These are phyloP conservation scores for Candida nonsorbophila DNA, from an alignment of 805 yeast genomes.

Conservation along the genomic window DNA sequence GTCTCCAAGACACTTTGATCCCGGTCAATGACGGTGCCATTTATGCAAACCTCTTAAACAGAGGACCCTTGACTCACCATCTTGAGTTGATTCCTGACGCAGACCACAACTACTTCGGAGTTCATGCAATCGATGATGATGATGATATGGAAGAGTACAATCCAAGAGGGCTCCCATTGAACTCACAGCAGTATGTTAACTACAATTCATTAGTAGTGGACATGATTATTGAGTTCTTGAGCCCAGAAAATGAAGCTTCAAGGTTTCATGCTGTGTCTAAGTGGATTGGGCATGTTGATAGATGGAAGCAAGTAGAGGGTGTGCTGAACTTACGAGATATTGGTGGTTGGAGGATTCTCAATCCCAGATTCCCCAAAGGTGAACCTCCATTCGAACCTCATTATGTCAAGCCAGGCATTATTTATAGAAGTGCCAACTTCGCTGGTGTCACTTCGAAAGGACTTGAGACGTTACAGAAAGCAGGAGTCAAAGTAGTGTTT, in stretches of 20 bases:
- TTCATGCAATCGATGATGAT: slow-evolving; percentile 27
- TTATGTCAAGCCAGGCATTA: slow-evolving; percentile 47
- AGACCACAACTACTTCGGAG: slow-evolving; percentile 77
- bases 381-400: slow-evolving; percentile 12
- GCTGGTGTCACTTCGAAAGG: slow-evolving; percentile 51
- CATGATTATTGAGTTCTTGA: slow-evolving; percentile 43
- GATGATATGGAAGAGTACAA: slow-evolving; percentile 25
- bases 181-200: slow-evolving; percentile 43
- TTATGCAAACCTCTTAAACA: slow-evolving; percentile 53
- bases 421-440: slow-evolving; percentile 64
- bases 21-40: slow-evolving; percentile 57
- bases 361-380: slow-evolving; percentile 17
- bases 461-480: slow-evolving; percentile 24
- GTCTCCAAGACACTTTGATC: slow-evolving; percentile 60
- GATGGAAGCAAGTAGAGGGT: slow-evolving; percentile 66
- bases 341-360: slow-evolving; percentile 62
- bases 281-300: slow-evolving; percentile 34
- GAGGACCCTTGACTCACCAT: slow-evolving; percentile 45
- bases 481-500: slow-evolving; percentile 52
- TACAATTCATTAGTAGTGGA: slow-evolving; percentile 52
- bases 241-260: slow-evolving; percentile 42
- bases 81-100: slow-evolving; percentile 60
- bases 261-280: slow-evolving; percentile 42
- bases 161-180: slow-evolving; percentile 40
- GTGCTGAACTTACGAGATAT: slow-evolving; percentile 71